Evolutionary conservation across 768 basidiomycete species (phyloP).

Genomic region (Podaxis sp.): DNA sequence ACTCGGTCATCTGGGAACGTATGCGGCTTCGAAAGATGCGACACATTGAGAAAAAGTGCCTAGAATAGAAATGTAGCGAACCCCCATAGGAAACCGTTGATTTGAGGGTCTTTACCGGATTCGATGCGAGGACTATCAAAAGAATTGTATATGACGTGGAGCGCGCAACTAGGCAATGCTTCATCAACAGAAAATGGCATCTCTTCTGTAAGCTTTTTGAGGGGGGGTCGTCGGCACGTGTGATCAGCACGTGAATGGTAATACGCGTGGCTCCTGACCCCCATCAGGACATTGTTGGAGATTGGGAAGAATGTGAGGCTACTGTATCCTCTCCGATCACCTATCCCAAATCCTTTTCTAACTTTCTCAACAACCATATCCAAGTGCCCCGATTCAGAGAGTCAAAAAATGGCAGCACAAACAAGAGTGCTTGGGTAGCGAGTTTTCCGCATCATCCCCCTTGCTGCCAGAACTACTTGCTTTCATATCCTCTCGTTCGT

Average conservation of each 20-base stretch:
- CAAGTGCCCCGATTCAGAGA: neutral
- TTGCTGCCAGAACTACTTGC: too few species aligned
- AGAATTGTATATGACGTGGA: neutral
- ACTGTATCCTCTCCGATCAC: neutral
- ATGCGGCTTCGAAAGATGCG: constrained; percentile 5
- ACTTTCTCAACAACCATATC: neutral
- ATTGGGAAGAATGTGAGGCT: too few species aligned
- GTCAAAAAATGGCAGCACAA: neutral
- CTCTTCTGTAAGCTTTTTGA: neutral
- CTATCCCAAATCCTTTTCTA: neutral
- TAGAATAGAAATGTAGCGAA: neutral
- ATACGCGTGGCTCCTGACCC: neutral
- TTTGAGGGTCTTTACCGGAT: neutral
- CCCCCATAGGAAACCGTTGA: neutral
- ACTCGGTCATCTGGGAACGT: neutral
- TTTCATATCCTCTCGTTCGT: neutral
- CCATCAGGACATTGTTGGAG: neutral
- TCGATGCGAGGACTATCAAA: neutral
- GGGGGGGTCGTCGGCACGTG: neutral
- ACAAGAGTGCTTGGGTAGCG: neutral
- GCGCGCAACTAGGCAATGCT: neutral
- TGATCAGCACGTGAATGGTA: constrained; percentile 2
- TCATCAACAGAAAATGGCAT: neutral
- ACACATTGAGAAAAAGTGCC: neutral
- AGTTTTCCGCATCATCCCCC: too few species aligned